Base-by-base conservation (phyloP, 495 filamentous ascomycete genomes). In the Trichoderma erinaceum region DNA sequence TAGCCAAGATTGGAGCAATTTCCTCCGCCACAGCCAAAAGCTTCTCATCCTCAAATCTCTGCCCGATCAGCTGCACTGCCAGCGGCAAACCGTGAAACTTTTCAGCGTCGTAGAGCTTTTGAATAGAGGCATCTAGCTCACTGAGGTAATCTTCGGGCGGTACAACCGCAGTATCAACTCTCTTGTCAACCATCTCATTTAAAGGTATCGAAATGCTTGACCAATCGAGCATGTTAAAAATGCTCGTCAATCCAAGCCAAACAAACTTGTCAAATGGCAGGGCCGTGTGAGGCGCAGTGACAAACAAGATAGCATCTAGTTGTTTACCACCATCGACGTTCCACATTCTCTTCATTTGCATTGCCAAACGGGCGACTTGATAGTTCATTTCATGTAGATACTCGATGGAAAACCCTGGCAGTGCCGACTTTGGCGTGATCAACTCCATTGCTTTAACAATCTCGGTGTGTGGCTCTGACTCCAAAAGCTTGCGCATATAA, bases 1-100 rank as follows among this genome's bases (percentile, higher is more conserved):
- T 18, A 21, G 48, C 21, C 5, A 52, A 11, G 11, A 52, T 23
- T 2, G 48, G 48, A 21, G 10, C 4, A 52, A 52, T 21, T 52
- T 52, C 48, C 8, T 52, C 48, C 21, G 48, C 48, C 21, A 52
- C 10, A 52, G 48, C n/a, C 10, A 52, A 21, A 23, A 52, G 48
- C 48, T 52, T 52, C 48, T 52, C 48, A 23, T 52, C 48, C 21
- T 52, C 48, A 52, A 52, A 52, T 23, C 48, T 21, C 21, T 52
- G 48, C 4, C 48, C 48, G 11, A 52, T 52, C 4, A 52, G 8
- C n/a, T 52, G 48, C 4, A 23, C 48, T 1, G 48, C 16, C n/a
- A 52, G 16, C n/a, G 48, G 48, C 18, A 52, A 52, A 21, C 48
- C 48, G 21, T 52, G 48, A 7, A 52, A 52, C 48, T 23, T 52